phyloP scores from a whole-genome alignment of 176 grass and related monocot genomes.

The Triticum monococcum region DNA sequence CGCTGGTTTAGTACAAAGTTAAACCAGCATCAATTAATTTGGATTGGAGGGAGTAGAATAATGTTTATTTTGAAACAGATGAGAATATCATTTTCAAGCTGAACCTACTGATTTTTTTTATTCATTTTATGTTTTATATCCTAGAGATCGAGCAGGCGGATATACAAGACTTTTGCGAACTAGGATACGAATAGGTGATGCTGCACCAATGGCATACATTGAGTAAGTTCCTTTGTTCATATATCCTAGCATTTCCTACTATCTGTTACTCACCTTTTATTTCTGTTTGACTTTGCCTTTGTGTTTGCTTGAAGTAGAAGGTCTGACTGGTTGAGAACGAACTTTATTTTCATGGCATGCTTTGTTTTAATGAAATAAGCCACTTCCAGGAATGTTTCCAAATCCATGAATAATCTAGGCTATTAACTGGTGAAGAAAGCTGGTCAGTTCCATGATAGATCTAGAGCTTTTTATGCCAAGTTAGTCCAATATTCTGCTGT shows the following conservation, averaged over 20 bases:
- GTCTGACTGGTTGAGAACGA: background rate
- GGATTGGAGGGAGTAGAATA: background rate
- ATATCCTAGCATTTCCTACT: background rate
- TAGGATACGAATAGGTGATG: conserved; percentile 84
- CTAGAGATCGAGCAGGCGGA: conserved; percentile 77
- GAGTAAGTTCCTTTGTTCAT: conserved; percentile 60
- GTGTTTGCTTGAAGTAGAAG: background rate
- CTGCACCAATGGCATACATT: conserved; percentile 90
- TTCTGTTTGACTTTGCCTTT: background rate
- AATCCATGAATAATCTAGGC: background rate
- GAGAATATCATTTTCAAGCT: background rate
- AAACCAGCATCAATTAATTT: too few species aligned
- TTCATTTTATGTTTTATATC: background rate
- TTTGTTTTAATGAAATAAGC: background rate
- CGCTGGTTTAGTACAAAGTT: too few species aligned
- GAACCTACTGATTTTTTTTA: background rate
- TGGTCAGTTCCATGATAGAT: background rate
- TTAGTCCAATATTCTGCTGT: background rate
- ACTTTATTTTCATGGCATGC: background rate
- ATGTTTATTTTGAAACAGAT: background rate
- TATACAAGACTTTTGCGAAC: conserved; percentile 82
- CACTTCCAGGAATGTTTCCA: background rate
- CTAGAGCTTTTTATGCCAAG: background rate
- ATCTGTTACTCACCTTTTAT: background rate
- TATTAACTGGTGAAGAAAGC: background rate